Evolutionary conservation across 2,329 filamentous ascomycete genomes (phyloP), one percentile per base, ranked within the genome.

Genomic region (Claviceps sp.): DNA sequence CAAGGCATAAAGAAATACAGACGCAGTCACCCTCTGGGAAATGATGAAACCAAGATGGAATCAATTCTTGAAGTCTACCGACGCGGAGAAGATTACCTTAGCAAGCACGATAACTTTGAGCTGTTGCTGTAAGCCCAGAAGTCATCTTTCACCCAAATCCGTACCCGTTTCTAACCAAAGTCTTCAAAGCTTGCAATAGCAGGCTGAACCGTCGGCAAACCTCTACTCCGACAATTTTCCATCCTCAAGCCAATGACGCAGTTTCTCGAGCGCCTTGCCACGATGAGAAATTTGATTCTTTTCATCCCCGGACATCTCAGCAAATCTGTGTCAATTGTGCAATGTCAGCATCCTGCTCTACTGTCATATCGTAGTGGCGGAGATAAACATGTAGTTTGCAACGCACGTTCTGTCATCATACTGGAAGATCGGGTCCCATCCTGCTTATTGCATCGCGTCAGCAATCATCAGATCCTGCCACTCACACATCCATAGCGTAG

Each of bases 361-460:
- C 6, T 40, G 4, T 44, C 42, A 38, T 11, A 34, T 46, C 8
- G 16, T 11, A 13, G 13, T 40, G n/a, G 14, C 24, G 8, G 24
- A 18, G 22, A 24, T 37, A 8, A 18, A 43, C 14, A 20, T 38
- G 16, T 34, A 18, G 41, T 47, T n/a, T 37, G 40, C 8, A 30
- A 69, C 77, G 63, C 66, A 81, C 72, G 93, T 98, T 70, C 88
- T 74, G 43, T 90, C 90, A 57, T 94, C 78, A 60, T 94, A 91
- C 70, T 98, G 93, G 62, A 98, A 98, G 57, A 95, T 85, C 2
- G 93, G 82, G 67, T 98, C 93, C 93, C 93, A 98, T 46, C 91
- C 90, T 95, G 2, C 6, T 37, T 11, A 47, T 2, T 16, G 14
- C n/a, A 43, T 16, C 13, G 34, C 41, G 37, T 54, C 47, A 52